phyloP scores from a whole-genome alignment of 2,329 filamentous ascomycete species.

The Didymella lethalis region DNA sequence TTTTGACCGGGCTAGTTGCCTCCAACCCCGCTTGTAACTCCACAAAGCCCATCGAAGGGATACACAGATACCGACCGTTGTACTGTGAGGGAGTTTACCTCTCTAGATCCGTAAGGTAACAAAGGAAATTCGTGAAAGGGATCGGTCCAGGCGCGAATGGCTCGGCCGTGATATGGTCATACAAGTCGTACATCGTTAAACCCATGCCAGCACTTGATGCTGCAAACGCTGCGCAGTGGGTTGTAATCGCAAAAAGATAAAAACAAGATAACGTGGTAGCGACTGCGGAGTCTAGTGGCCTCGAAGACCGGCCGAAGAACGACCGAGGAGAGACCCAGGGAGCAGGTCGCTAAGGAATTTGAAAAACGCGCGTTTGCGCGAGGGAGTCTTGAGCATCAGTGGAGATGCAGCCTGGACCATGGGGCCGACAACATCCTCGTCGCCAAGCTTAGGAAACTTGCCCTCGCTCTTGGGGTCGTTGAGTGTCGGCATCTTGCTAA shows the following conservation, averaged over 20 bases:
- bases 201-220: conserved; percentile 37
- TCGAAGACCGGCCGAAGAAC: conserved; percentile 40
- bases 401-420: conserved; percentile 68
- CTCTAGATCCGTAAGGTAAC: conserved; percentile 39
- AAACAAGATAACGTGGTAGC: conserved; percentile 30
- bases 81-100: conserved; percentile 26
- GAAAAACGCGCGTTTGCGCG: conserved; percentile 50
- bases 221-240: conserved; percentile 41
- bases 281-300: conserved; percentile 28
- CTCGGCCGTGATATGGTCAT: conserved; percentile 42
- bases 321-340: conserved; percentile 44
- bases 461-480: conserved; percentile 71
- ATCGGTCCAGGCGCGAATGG: conserved; percentile 45
- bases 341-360: conserved; percentile 51
- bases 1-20: conserved; percentile 24
- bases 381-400: conserved; percentile 49
- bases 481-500: conserved; percentile 72
- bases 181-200: conserved; percentile 51
- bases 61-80: conserved; percentile 23
- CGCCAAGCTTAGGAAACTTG: conserved; percentile 88
- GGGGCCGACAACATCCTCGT: conserved; percentile 91
- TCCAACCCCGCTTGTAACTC: conserved; percentile 26
- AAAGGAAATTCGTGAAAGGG: conserved; percentile 50
- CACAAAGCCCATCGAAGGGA: conserved; percentile 35
- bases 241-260: conserved; percentile 44